phyloP scores from a whole-genome alignment of 805 yeast genomes.

The Metschnikowia kofuensis region DNA sequence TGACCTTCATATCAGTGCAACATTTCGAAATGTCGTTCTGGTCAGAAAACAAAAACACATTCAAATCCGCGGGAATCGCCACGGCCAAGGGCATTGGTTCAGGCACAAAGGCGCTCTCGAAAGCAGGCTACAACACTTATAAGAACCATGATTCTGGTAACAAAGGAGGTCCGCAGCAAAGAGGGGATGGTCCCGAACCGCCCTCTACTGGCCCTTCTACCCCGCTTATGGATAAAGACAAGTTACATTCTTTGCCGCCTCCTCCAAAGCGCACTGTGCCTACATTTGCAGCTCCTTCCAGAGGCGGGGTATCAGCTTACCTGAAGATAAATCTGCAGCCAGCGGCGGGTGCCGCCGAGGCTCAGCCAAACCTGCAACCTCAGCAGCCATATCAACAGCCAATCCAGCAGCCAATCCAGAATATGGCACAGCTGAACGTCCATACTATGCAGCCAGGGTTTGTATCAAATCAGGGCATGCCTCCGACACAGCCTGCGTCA shows the following conservation, averaged over 20 bases:
- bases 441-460: not conserved
- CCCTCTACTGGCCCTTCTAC: constrained; percentile 7
- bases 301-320: not conserved
- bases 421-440: not conserved
- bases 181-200: not conserved
- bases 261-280: constrained; percentile 41
- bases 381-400: too few species aligned
- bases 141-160: constrained; percentile 36
- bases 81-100: constrained; percentile 50
- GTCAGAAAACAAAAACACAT: constrained; percentile 51
- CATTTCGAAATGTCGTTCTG: constrained; percentile 32
- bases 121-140: constrained; percentile 51
- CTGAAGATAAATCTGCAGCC: not conserved
- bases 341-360: not conserved
- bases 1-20: not conserved
- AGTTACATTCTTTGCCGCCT: constrained; percentile 36
- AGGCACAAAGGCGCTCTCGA: constrained; percentile 47
- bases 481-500: too few species aligned
- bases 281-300: not conserved
- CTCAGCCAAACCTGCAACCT: not conserved
- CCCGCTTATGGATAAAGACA: constrained; percentile 19
- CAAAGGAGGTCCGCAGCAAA: constrained; percentile 13
- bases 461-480: too few species aligned
- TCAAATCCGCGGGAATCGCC: constrained; percentile 48
- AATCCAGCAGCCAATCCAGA: not conserved